A percentile compares a stretch with the other conserved stretches of the same genome.
phyloP scores from a whole-genome alignment of 2,329 filamentous ascomycete genomes.

The Trichoderma sp. region DNA sequence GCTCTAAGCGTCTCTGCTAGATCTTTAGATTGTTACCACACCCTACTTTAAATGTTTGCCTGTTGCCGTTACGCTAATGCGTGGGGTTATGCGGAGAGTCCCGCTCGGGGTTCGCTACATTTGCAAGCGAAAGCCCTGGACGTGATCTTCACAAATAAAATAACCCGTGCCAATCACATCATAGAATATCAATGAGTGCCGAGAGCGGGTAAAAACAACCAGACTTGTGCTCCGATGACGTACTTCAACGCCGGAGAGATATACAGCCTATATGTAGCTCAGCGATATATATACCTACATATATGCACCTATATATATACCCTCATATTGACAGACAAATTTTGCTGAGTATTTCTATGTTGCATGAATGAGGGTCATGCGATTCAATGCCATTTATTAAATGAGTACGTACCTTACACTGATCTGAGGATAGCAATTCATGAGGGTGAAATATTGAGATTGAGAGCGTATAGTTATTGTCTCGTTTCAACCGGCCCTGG shows the following conservation, averaged over 20 bases:
- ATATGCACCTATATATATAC: too few species aligned
- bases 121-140: background rate
- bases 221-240: background rate
- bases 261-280: too few species aligned
- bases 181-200: background rate
- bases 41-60: background rate
- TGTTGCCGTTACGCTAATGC: background rate
- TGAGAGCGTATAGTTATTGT: too few species aligned
- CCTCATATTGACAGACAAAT: too few species aligned
- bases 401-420: too few species aligned
- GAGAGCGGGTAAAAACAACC: background rate
- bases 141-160: background rate
- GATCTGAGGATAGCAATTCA: too few species aligned
- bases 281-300: background rate
- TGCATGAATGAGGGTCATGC: too few species aligned
- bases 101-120: background rate
- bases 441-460: too few species aligned
- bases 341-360: too few species aligned
- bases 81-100: background rate
- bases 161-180: background rate
- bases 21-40: too few species aligned
- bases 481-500: too few species aligned
- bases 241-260: background rate
- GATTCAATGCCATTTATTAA: too few species aligned
- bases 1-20: background rate